phyloP scores from a whole-genome alignment of 345 rosid genomes.

The Arabis alpina region DNA sequence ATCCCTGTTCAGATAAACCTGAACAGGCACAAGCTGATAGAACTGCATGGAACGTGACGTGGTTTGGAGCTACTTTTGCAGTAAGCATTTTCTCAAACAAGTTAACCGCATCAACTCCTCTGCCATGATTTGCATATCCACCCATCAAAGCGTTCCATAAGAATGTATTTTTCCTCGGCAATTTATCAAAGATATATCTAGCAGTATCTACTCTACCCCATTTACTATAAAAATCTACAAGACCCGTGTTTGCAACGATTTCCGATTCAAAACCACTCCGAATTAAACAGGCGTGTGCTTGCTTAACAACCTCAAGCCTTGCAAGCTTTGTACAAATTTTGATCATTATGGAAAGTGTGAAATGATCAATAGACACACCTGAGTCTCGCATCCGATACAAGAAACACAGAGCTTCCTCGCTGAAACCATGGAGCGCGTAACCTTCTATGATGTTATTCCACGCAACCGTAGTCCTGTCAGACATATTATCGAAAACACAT shows the following conservation, averaged over 20 bases:
- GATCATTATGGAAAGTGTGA: constrained; percentile 73
- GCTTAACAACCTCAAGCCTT: constrained; percentile 68
- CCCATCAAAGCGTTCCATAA: constrained; percentile 90
- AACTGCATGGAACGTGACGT: constrained; percentile 77
- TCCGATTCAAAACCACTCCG: constrained; percentile 76
- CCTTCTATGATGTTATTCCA: constrained; percentile 84
- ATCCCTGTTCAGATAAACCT: constrained; percentile 66
- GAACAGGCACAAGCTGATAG: constrained; percentile 80
- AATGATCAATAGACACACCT: constrained; percentile 72
- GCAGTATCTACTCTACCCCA: constrained; percentile 92
- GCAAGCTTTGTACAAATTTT: constrained; percentile 76
- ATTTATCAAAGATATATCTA: constrained; percentile 61
- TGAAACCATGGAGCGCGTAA: constrained; percentile 79
- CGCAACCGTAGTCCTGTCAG: constrained; percentile 76
- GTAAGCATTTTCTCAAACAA: constrained; percentile 69
- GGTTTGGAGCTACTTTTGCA: constrained; percentile 65
- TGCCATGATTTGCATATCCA: constrained; percentile 81
- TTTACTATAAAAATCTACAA: constrained; percentile 93
- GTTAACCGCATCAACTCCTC: constrained; percentile 69
- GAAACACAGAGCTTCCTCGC: constrained; percentile 76
- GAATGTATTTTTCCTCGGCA: constrained; percentile 70
- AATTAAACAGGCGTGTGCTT: constrained; percentile 78
- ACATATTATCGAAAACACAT: constrained; percentile 69
- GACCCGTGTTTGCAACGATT: constrained; percentile 73
- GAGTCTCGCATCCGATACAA: constrained; percentile 73